Evolutionary conservation across 352 stramenopile species (phyloP).

Genomic region (Phytophthora crassamura): DNA sequence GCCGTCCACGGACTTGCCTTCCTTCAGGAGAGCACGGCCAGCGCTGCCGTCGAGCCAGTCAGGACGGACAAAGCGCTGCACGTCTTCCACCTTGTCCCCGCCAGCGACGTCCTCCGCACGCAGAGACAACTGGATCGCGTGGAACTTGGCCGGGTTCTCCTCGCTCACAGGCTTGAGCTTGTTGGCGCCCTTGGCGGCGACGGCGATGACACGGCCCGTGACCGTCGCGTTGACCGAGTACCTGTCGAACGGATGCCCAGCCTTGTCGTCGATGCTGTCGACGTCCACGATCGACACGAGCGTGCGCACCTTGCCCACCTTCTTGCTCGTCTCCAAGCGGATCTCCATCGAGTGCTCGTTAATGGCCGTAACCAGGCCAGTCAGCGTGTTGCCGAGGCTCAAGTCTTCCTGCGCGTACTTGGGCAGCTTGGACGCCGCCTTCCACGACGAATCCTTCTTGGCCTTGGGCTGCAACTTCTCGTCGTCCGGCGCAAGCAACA

Average conservation of each 20-base stretch:
- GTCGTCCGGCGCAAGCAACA: slow-evolving; percentile 67
- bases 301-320: slow-evolving; percentile 76
- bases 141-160: slow-evolving; percentile 78
- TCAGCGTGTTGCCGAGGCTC: slow-evolving; percentile 69
- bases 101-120: slow-evolving; percentile 53
- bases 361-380: slow-evolving; percentile 73
- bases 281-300: slow-evolving; percentile 88
- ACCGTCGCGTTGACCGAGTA: slow-evolving; percentile 83
- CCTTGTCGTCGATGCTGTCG: slow-evolving; percentile 51
- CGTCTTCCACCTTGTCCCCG: slow-evolving; percentile 39
- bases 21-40: slow-evolving; percentile 69
- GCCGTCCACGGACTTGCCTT: slow-evolving; percentile 64
- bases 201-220: slow-evolving; percentile 67
- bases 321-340: slow-evolving; percentile 79
- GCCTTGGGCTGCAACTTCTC: slow-evolving; percentile 50
- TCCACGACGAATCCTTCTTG: slow-evolving; percentile 42
- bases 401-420: slow-evolving; percentile 78
- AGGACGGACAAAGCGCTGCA: slow-evolving; percentile 60
- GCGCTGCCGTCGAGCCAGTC: slow-evolving; percentile 82
- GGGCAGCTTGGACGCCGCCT: slow-evolving; percentile 55
- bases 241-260: slow-evolving; percentile 77
- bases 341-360: slow-evolving; percentile 87
- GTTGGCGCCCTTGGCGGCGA: slow-evolving; percentile 82
- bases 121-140: slow-evolving; percentile 75
- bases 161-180: slow-evolving; percentile 86